These are phyloP conservation scores for Umbilicaria muhlenbergii DNA, from an alignment of 495 filamentous ascomycete genomes.

Conservation along the genomic window DNA sequence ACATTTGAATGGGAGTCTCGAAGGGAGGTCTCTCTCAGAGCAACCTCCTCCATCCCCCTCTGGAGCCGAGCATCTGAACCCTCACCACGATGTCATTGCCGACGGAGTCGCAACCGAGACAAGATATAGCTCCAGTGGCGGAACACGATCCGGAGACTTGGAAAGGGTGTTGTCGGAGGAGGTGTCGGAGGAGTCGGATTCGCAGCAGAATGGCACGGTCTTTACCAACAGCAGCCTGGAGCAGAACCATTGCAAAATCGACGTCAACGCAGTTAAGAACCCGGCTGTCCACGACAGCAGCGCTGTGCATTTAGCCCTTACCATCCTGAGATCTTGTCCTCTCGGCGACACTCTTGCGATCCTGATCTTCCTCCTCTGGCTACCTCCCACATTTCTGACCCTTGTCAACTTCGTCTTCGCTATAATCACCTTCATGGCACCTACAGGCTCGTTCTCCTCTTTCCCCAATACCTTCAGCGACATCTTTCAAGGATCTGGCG, in stretches of 20 bases:
- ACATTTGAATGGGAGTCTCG: slow-evolving; percentile 39
- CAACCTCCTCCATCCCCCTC: slow-evolving; percentile 25
- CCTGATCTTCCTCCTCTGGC: slow-evolving; percentile 89
- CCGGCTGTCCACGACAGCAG: slow-evolving; percentile 45
- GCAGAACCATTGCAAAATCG: slow-evolving; percentile 40
- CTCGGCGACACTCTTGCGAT: slow-evolving; percentile 95
- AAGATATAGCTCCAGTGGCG: not conserved
- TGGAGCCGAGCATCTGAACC: slow-evolving; percentile 12
- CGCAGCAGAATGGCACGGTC: slow-evolving; percentile 7
- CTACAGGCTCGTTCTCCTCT: slow-evolving; percentile 35
- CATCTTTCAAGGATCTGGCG: slow-evolving; percentile 55
- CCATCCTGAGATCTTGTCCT: slow-evolving; percentile 80
- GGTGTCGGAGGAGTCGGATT: slow-evolving; percentile 2
- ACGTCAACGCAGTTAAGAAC: slow-evolving; percentile 52
- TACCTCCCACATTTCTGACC: slow-evolving; percentile 82
- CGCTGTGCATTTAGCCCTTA: slow-evolving; percentile 57
- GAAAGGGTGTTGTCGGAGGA: not conserved
- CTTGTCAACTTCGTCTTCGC: slow-evolving; percentile 90
- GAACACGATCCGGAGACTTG: not conserved
- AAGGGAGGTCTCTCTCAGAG: slow-evolving; percentile 31
- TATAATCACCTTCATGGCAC: slow-evolving; percentile 80
- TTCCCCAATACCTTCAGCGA: slow-evolving; percentile 47
- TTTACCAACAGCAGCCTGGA: slow-evolving; percentile 20
- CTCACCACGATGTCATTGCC: slow-evolving; percentile 23
- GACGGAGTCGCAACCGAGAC: slow-evolving; percentile 18